phyloP scores from a whole-genome alignment of 176 grass and related monocot genomes.

The Avena insularis region DNA sequence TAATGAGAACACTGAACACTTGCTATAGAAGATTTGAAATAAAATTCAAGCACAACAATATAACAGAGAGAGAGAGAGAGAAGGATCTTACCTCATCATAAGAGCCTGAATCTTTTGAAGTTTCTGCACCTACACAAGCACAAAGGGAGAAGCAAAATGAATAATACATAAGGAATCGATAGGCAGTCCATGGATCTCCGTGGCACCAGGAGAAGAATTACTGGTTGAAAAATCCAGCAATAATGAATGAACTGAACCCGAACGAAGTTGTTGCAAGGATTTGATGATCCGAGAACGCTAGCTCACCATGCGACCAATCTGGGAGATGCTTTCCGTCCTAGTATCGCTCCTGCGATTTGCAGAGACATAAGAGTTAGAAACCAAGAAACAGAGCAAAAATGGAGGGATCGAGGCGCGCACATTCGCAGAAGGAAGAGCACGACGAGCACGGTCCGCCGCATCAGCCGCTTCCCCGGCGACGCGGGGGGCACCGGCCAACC shows the following conservation, averaged over 20 bases:
- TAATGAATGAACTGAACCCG: not conserved
- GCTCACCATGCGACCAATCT: conserved; percentile 33
- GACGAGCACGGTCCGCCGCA: conserved; percentile 32
- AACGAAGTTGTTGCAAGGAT: not conserved
- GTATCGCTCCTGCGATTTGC: not conserved
- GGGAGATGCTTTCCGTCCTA: conserved; percentile 3
- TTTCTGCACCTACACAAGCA: conserved; percentile 15
- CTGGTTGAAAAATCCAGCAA: not conserved
- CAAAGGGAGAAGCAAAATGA: not conserved
- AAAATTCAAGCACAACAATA: not conserved
- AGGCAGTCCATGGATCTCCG: not conserved
- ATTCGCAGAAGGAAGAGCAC: conserved; percentile 29
- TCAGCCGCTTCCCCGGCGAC: not conserved
- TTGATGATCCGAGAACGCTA: not conserved
- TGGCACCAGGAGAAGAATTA: not conserved
- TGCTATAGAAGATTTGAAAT: not conserved
- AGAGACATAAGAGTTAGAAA: not conserved
- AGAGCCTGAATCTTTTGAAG: not conserved
- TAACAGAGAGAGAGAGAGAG: not conserved
- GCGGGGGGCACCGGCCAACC: not conserved
- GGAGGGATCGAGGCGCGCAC: not conserved
- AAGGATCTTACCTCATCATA: conserved; percentile 11
- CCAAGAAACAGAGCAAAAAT: conserved; percentile 4
- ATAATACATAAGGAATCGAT: not conserved
- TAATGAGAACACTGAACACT: not conserved